Evolutionary conservation across 345 rosid genomes (phyloP).

Genomic region (Eucalyptus guilfoylei): DNA sequence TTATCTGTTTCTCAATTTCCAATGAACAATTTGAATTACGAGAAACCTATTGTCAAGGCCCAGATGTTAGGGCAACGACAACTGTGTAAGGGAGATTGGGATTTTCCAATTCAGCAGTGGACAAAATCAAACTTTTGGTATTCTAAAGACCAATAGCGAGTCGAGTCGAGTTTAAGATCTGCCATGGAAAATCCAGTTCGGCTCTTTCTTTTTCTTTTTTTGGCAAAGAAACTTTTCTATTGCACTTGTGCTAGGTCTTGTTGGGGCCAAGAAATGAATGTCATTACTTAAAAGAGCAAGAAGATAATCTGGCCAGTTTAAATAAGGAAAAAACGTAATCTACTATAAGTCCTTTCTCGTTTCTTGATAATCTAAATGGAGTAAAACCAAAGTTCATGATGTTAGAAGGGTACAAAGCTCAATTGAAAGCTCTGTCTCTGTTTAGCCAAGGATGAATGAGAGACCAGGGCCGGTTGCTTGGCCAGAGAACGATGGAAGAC

Average conservation of each 20-base stretch:
- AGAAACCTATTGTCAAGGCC: background rate
- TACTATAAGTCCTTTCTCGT: background rate
- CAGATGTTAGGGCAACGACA: background rate
- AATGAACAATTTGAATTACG: background rate
- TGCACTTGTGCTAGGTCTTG: background rate
- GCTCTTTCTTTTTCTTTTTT: background rate
- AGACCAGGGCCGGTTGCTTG: background rate
- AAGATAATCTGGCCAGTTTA: background rate
- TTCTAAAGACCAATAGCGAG: background rate
- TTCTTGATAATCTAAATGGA: background rate
- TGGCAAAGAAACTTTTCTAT: background rate
- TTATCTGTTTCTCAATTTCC: background rate
- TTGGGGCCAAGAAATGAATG: background rate
- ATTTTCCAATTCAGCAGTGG: background rate
- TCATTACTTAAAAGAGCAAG: background rate
- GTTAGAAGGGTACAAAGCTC: background rate
- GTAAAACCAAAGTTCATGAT: background rate
- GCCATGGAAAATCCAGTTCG: background rate
- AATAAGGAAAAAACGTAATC: background rate
- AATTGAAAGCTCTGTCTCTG: background rate
- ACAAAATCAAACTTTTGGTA: background rate
- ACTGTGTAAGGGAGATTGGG: background rate
- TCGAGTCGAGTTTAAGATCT: background rate
- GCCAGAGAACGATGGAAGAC: background rate
- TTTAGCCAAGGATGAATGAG: background rate